Percentiles rank a stretch among this genome's conserved stretches.
Evolutionary conservation across 2,329 filamentous ascomycete species (phyloP).

Genomic region (Alternaria angustiovoidea): DNA sequence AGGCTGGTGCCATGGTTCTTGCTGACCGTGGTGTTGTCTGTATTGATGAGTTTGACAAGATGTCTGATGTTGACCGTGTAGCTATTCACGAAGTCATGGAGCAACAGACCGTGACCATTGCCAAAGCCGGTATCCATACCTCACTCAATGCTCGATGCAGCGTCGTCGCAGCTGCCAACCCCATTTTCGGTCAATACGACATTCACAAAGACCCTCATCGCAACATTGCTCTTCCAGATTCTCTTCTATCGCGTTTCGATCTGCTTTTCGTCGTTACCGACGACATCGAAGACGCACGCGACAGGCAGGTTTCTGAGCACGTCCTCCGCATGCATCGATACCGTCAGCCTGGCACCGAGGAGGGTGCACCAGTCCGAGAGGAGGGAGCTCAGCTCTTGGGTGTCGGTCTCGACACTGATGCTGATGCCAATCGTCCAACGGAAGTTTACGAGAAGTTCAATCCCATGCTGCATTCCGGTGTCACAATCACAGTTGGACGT

Average conservation of each 20-base stretch:
- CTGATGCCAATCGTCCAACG: slow-evolving; percentile 77
- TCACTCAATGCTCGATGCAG: slow-evolving; percentile 96
- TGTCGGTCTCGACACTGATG: slow-evolving; percentile 81
- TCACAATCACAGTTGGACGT: slow-evolving; percentile 77
- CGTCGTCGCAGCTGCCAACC: slow-evolving; percentile 95
- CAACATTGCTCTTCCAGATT: slow-evolving; percentile 97
- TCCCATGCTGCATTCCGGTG: slow-evolving; percentile 91
- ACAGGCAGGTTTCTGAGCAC: slow-evolving; percentile 92
- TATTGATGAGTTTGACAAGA: slow-evolving; percentile 99
- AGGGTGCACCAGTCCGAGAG: slow-evolving; percentile 93
- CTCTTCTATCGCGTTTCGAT: slow-evolving; percentile 97
- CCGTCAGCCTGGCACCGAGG: slow-evolving; percentile 88
- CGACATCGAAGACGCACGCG: slow-evolving; percentile 93
- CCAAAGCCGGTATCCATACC: slow-evolving; percentile 97
- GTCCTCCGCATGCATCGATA: slow-evolving; percentile 97
- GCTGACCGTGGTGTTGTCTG: slow-evolving; percentile 96
- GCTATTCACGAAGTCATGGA: slow-evolving; percentile 99
- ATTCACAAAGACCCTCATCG: slow-evolving; percentile 98
- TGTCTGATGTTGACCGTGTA: slow-evolving; percentile 97
- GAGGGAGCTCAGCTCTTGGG: slow-evolving; percentile 83
- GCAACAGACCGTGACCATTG: slow-evolving; percentile 98
- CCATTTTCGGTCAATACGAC: slow-evolving; percentile 98
- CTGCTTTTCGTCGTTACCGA: slow-evolving; percentile 96
- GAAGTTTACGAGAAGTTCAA: slow-evolving; percentile 98
- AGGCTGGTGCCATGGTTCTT: slow-evolving; percentile 98